A percentile compares a stretch with the other conserved stretches of the same genome.
phyloP scores from a whole-genome alignment of 805 yeast genomes.

The Kluyveromyces wickerhamii region DNA sequence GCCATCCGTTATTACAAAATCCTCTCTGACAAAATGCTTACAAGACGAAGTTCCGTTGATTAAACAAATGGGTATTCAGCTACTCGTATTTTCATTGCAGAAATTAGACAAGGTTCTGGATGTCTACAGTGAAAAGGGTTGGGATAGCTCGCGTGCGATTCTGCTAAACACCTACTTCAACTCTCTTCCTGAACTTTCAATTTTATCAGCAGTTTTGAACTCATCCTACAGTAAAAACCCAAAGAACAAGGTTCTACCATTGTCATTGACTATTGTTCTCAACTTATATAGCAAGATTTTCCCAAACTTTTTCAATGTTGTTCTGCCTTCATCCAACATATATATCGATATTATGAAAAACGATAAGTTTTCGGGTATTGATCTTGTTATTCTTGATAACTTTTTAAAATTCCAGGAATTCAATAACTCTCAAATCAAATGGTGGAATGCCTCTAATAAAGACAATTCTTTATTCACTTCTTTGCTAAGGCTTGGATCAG shows the following conservation, averaged over 20 bases:
- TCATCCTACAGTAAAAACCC: slow-evolving; percentile 33
- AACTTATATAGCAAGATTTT: slow-evolving; percentile 34
- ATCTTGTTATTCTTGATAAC: slow-evolving; percentile 49
- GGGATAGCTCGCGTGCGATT: slow-evolving; percentile 32
- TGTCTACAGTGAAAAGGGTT: slow-evolving; percentile 33
- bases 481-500: slow-evolving; percentile 46
- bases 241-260: slow-evolving; percentile 38
- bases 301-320: slow-evolving; percentile 29
- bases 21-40: slow-evolving; percentile 52
- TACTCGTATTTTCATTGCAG: slow-evolving; percentile 44
- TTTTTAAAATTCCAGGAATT: slow-evolving; percentile 55
- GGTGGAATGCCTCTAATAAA: slow-evolving; percentile 61
- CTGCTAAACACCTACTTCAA: slow-evolving; percentile 30
- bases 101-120: slow-evolving; percentile 41
- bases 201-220: slow-evolving; percentile 36
- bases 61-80: slow-evolving; percentile 55
- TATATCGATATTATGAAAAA: slow-evolving; percentile 30
- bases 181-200: slow-evolving; percentile 44
- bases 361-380: slow-evolving; percentile 39
- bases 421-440: slow-evolving; percentile 48
- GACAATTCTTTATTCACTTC: slow-evolving; percentile 60
- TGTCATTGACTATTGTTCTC: slow-evolving; percentile 41
- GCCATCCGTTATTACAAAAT: slow-evolving; percentile 56
- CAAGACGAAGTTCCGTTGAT: slow-evolving; percentile 43
- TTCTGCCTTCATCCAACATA: slow-evolving; percentile 29